phyloP scores from a whole-genome alignment of 208 protist genomes.

The Angomonas deanei region DNA sequence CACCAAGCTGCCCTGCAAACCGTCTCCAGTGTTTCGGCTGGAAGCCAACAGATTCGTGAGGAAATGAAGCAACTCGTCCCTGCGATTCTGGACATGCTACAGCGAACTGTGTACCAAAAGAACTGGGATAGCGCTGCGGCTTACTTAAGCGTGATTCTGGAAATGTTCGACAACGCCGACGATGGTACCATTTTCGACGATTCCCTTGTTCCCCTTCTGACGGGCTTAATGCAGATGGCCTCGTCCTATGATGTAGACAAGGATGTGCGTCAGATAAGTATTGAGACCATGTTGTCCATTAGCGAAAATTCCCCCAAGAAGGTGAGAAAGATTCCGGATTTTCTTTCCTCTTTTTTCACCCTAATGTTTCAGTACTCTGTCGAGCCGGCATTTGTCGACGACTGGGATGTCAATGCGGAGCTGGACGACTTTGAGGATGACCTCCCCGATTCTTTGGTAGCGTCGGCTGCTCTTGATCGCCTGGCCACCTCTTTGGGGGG shows the following conservation, averaged over 20 bases:
- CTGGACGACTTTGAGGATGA: slow-evolving; percentile 62
- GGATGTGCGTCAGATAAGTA: slow-evolving; percentile 66
- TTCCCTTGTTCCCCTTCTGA: slow-evolving; percentile 41
- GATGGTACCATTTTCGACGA: slow-evolving; percentile 47
- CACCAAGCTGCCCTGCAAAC: slow-evolving; percentile 26
- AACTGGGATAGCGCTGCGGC: slow-evolving; percentile 58
- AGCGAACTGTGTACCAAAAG: not conserved
- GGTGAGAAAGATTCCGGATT: slow-evolving; percentile 73
- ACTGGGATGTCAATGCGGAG: slow-evolving; percentile 60
- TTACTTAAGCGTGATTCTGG: slow-evolving; percentile 45
- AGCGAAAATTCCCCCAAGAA: slow-evolving; percentile 78
- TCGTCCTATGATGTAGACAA: slow-evolving; percentile 37
- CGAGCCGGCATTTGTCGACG: slow-evolving; percentile 42
- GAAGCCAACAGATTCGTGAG: slow-evolving; percentile 65
- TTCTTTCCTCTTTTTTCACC: slow-evolving; percentile 71
- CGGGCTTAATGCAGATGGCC: slow-evolving; percentile 71
- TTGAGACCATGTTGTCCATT: slow-evolving; percentile 75
- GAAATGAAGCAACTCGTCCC: not conserved
- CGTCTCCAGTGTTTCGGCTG: slow-evolving; percentile 43
- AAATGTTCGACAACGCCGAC: slow-evolving; percentile 46
- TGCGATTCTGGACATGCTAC: not conserved
- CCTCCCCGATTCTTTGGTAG: slow-evolving; percentile 57
- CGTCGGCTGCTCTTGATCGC: slow-evolving; percentile 64
- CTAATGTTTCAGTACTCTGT: slow-evolving; percentile 84
- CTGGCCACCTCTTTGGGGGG: slow-evolving; percentile 68